A percentile compares a stretch with the other conserved stretches of the same genome.
These are phyloP conservation scores for Arabidopsis suecica DNA, from an alignment of 345 rosid genomes.

Conservation along the genomic window DNA sequence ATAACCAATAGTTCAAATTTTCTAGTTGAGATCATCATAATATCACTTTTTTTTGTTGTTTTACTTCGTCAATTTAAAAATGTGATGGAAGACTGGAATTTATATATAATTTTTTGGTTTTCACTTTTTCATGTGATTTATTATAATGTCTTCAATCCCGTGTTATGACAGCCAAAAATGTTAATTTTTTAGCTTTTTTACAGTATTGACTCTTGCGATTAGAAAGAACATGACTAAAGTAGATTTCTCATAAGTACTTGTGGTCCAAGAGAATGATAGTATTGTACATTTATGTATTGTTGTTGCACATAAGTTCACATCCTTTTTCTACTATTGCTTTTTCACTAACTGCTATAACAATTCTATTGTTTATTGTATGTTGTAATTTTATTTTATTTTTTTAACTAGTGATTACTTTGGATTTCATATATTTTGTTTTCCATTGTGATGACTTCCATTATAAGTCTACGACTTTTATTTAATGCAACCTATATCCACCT, in stretches of 20 bases:
- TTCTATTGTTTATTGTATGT: neutral
- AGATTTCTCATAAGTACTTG: neutral
- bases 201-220: neutral
- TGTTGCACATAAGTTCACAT: neutral
- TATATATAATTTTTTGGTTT: conserved; percentile 17
- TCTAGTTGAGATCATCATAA: neutral
- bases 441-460: neutral
- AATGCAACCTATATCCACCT: conserved; percentile 41
- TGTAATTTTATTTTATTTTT: neutral
- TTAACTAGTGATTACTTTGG: too few species aligned
- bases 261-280: neutral
- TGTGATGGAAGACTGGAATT: neutral
- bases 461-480: neutral
- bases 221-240: neutral
- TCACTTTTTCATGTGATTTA: conserved; percentile 9
- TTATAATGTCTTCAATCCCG: conserved; percentile 5
- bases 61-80: too few species aligned
- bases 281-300: neutral
- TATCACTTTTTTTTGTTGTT: too few species aligned
- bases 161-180: conserved; percentile 31
- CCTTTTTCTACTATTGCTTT: neutral
- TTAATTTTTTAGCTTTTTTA: neutral
- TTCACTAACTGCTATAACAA: neutral
- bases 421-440: too few species aligned
- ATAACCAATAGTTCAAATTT: neutral